Percentiles rank a stretch among this genome's conserved stretches.
Evolutionary conservation across 2,329 filamentous ascomycete species (phyloP).

Genomic region (Alternaria metachromatica): DNA sequence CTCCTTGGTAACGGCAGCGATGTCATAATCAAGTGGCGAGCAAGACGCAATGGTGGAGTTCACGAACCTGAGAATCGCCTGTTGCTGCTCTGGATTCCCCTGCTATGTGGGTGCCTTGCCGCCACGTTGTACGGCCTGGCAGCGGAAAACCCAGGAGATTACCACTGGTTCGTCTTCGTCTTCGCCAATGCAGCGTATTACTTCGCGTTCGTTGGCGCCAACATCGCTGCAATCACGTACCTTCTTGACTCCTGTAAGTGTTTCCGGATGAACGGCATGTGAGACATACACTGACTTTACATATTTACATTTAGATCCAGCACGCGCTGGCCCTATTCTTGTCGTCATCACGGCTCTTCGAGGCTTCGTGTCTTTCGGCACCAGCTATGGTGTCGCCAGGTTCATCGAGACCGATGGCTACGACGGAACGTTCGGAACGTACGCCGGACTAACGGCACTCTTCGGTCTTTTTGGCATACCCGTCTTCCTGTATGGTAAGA

Average conservation of each 20-base stretch:
- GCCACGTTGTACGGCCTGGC: conserved; percentile 26
- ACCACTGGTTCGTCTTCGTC: conserved; percentile 47
- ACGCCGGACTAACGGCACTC: conserved; percentile 38
- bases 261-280: not conserved
- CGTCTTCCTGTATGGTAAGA: conserved; percentile 41
- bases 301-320: conserved; percentile 36
- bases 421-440: conserved; percentile 41
- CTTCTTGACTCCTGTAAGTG: conserved; percentile 50
- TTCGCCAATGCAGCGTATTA: conserved; percentile 40
- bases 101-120: conserved; percentile 40
- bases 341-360: conserved; percentile 57
- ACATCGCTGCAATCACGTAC: conserved; percentile 56
- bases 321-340: conserved; percentile 51
- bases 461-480: conserved; percentile 39
- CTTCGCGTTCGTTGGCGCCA: conserved; percentile 52
- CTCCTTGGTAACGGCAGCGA: conserved; percentile 36
- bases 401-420: conserved; percentile 43
- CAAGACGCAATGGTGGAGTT: conserved; percentile 41
- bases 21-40: conserved; percentile 44
- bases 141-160: conserved; percentile 43
- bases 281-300: not conserved
- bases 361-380: conserved; percentile 56
- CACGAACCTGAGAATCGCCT: conserved; percentile 52
- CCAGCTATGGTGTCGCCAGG: conserved; percentile 48
- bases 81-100: conserved; percentile 48